Conservation (phyloP, 345 rosid genomes). For the Eutrema heterophyllum region DNA sequence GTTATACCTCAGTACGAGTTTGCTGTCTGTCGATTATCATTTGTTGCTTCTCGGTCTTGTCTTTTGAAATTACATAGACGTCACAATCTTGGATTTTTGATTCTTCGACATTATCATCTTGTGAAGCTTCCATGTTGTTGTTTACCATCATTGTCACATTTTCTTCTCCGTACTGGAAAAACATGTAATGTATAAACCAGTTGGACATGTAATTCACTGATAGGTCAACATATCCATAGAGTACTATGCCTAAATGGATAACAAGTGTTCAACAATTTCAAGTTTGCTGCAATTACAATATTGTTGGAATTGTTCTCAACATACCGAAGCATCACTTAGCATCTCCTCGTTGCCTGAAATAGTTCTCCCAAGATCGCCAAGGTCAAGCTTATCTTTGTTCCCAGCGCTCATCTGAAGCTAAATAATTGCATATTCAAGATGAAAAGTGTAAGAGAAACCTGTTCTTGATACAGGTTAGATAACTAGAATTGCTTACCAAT, state of each 20-base stretch:
- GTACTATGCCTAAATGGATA: neutral
- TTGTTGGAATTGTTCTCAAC: neutral
- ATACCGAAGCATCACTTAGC: slow-evolving; percentile 16
- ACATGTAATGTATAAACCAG: slow-evolving; percentile 1
- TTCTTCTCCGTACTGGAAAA: slow-evolving; percentile 37
- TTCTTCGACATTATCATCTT: neutral
- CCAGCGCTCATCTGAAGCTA: neutral
- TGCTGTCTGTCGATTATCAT: slow-evolving; percentile 59
- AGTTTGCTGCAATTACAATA: neutral
- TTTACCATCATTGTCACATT: slow-evolving; percentile 15
- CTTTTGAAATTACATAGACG: slow-evolving; percentile 14
- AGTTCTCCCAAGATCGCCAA: slow-evolving; percentile 9
- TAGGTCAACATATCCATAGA: neutral
- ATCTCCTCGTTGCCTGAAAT: slow-evolving; percentile 6
- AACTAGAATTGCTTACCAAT: slow-evolving; percentile 42
- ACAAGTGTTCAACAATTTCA: neutral
- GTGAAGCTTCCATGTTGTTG: slow-evolving; percentile 4
- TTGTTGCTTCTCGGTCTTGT: slow-evolving; percentile 42
- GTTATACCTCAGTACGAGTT: slow-evolving; percentile 50
- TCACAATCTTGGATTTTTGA: neutral
- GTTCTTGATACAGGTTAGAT: neutral
- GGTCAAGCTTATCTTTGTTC: neutral
- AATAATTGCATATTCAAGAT: slow-evolving; percentile 1
- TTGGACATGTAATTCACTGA: neutral
- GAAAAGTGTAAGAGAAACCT: neutral